Evolutionary conservation across 441 rosid genomes (phyloP).

Genomic region (Syzygium malaccense): DNA sequence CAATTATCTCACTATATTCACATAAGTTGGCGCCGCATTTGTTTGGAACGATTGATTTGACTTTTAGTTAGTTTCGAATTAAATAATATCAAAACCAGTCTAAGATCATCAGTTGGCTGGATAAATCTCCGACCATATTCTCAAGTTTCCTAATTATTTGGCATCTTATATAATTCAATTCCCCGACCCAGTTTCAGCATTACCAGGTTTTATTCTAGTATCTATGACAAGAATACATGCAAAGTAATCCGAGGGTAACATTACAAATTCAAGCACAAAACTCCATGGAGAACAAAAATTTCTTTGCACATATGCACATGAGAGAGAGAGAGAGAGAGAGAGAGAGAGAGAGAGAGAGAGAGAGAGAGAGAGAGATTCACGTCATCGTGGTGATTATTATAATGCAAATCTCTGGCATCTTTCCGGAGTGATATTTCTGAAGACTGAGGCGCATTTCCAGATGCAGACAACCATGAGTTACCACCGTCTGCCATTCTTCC

Average conservation of each 20-base stretch:
- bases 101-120: background rate
- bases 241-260: background rate
- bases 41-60: background rate
- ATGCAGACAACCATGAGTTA: constrained; percentile 34
- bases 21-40: background rate
- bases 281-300: background rate
- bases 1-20: background rate
- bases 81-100: background rate
- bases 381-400: constrained; percentile 45
- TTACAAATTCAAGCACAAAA: background rate
- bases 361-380: constrained; percentile 43
- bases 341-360: background rate
- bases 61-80: background rate
- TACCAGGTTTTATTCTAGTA: background rate
- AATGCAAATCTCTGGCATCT: constrained; percentile 43
- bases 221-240: background rate
- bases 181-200: background rate
- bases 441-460: constrained; percentile 45
- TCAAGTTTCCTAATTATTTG: background rate
- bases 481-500: constrained; percentile 46
- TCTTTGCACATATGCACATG: background rate
- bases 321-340: background rate
- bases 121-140: background rate
- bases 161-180: background rate
- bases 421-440: constrained; percentile 34